These are phyloP conservation scores for Penicillium nordicum DNA, from an alignment of 2,329 filamentous ascomycete genomes.

Conservation along the genomic window DNA sequence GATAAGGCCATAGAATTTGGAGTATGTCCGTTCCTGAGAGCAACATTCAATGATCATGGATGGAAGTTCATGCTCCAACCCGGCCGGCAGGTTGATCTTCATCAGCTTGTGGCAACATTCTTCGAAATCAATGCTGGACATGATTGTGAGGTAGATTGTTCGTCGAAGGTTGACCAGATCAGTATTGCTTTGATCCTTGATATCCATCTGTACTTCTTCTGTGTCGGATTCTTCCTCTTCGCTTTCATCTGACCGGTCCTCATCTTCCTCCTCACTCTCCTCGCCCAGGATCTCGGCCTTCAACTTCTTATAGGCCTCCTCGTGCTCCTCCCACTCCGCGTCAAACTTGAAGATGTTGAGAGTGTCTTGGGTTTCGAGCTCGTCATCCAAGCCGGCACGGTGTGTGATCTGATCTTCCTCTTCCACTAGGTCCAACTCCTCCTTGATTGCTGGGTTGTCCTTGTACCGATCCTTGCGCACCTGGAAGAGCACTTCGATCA, in stretches of 20 bases:
- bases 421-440: conserved; percentile 91
- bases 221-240: conserved; percentile 70
- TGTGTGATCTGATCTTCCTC: conserved; percentile 99
- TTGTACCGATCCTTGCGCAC: conserved; percentile 95
- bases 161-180: conserved; percentile 89
- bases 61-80: conserved; percentile 83
- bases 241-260: conserved; percentile 57
- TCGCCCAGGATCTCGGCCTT: conserved; percentile 94
- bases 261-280: conserved; percentile 78
- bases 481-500: conserved; percentile 97
- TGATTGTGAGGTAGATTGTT: conserved; percentile 96
- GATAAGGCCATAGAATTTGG: conserved; percentile 93
- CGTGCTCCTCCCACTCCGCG: conserved; percentile 81
- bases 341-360: conserved; percentile 97
- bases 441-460: conserved; percentile 83
- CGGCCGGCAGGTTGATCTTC: conserved; percentile 82
- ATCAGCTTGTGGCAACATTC: conserved; percentile 97
- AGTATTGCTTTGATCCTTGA: conserved; percentile 96
- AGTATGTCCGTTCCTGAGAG: conserved; percentile 93
- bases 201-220: conserved; percentile 81
- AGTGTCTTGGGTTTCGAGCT: conserved; percentile 78
- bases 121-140: conserved; percentile 93
- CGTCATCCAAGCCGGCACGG: conserved; percentile 73
- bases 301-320: conserved; percentile 82
- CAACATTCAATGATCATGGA: conserved; percentile 98